phyloP scores from a whole-genome alignment of 2,329 filamentous ascomycete genomes.

The Aspergillus phoenicis region DNA sequence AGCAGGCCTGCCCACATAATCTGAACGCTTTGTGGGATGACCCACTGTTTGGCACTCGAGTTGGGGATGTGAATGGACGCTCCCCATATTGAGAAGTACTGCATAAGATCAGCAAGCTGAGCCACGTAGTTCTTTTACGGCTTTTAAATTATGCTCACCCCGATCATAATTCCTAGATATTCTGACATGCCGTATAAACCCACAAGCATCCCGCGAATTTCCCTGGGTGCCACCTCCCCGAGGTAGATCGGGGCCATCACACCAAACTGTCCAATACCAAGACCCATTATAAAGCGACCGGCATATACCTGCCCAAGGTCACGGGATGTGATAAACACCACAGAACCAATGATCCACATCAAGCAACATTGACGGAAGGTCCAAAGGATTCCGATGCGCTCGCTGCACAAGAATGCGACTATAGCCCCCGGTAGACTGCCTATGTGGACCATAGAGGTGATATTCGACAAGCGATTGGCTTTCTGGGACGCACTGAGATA shows the following conservation, averaged over 20 bases:
- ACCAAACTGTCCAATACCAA: conserved; percentile 57
- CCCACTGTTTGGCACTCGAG: conserved; percentile 49
- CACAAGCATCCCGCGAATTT: conserved; percentile 63
- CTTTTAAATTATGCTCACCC: conserved; percentile 5
- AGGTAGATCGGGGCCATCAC: conserved; percentile 90
- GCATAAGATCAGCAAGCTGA: not conserved
- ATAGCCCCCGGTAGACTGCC: conserved; percentile 42
- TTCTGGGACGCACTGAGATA: conserved; percentile 23
- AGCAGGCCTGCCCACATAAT: conserved; percentile 72
- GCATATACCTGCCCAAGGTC: conserved; percentile 34
- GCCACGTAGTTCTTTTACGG: not conserved
- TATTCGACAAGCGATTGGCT: conserved; percentile 39
- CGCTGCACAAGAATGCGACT: conserved; percentile 31
- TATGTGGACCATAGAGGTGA: conserved; percentile 46
- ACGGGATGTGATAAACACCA: conserved; percentile 37
- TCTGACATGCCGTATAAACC: conserved; percentile 25
- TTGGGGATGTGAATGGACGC: conserved; percentile 52
- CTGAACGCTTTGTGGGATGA: conserved; percentile 70
- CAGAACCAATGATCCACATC: conserved; percentile 26
- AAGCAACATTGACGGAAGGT: conserved; percentile 24
- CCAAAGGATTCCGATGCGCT: conserved; percentile 32
- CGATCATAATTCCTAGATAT: conserved; percentile 29
- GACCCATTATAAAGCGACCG: conserved; percentile 35
- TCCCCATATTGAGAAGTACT: conserved; percentile 46
- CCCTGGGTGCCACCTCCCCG: conserved; percentile 75